phyloP scores from a whole-genome alignment of 108 stramenopile genomes.

The Skeletonema grethae region DNA sequence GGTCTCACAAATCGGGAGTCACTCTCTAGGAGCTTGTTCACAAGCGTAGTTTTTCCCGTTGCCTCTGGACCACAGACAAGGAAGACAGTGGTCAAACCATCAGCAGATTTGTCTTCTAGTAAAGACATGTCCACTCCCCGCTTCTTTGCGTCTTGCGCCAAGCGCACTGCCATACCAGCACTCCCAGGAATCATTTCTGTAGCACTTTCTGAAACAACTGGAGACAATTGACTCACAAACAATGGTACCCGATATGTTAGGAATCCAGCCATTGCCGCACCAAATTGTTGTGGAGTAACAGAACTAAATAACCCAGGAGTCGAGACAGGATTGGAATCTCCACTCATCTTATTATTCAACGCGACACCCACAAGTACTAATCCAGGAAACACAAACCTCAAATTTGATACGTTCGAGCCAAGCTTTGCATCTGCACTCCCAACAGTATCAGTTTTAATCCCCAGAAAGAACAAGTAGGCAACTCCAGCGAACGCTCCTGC shows the following conservation, averaged over 20 bases:
- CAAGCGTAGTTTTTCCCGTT: constrained; percentile 74
- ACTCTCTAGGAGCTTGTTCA: constrained; percentile 60
- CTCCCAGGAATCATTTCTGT: constrained; percentile 42
- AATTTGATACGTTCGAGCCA: constrained; percentile 61
- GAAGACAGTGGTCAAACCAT: constrained; percentile 59
- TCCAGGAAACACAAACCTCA: constrained; percentile 73
- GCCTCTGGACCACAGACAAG: constrained; percentile 81
- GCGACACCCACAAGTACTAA: constrained; percentile 71
- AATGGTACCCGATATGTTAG: constrained; percentile 85
- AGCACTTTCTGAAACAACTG: constrained; percentile 54
- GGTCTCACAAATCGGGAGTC: constrained; percentile 59
- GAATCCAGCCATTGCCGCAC: constrained; percentile 76
- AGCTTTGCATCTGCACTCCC: constrained; percentile 51
- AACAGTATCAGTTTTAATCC: constrained; percentile 80
- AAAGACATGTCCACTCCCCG: constrained; percentile 19
- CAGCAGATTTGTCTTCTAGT: neutral
- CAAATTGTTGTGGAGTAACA: constrained; percentile 78
- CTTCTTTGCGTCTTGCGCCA: constrained; percentile 24
- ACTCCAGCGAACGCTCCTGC: constrained; percentile 71
- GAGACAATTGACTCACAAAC: constrained; percentile 67
- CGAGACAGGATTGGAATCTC: constrained; percentile 48
- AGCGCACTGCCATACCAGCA: constrained; percentile 28
- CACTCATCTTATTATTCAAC: constrained; percentile 53
- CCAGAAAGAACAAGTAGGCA: constrained; percentile 71
- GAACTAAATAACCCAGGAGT: constrained; percentile 48